Base-by-base conservation (phyloP, 1,139 yeast species). In the Candida sanyaensis region DNA sequence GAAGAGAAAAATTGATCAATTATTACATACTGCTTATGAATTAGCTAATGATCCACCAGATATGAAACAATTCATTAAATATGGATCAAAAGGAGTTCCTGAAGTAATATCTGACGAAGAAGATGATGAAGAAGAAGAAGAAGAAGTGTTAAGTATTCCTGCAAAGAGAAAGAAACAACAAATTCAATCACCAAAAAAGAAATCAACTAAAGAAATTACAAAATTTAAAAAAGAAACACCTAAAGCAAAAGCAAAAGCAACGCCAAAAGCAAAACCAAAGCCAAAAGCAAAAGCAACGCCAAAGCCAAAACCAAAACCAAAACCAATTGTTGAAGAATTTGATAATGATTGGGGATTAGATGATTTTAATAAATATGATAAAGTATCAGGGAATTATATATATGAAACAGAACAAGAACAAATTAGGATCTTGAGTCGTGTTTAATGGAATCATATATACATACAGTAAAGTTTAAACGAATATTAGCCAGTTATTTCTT, bases 261-360 rank as follows among this genome's bases (percentile, higher is more conserved):
- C n/a, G n/a, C 34, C 27, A n/a, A n/a, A n/a, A n/a, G n/a, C n/a
- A n/a, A n/a, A n/a, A n/a, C n/a, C n/a, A n/a, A n/a, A n/a, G n/a
- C n/a, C n/a, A n/a, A n/a, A n/a, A n/a, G n/a, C n/a, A n/a, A n/a
- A n/a, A n/a, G n/a, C n/a, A n/a, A n/a, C n/a, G n/a, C 42, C 42
- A 29, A 17, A 17, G 5, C 32, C 41, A 28, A 27, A 38, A 17
- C 33, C 26, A 31, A 31, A 31, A 31, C 34, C 13, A 11, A 31
- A 31, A 31, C 17, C 34, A 31, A 10, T 34, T 13, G 26, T 41
- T 27, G 43, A 63, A 12, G 71, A 63, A 13, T 65, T 64, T 44
- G 80, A 75, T 55, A 62, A 71, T 4, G 80, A 75, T 55, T 75
- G 80, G 80, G 79, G 79, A 1, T 48, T 74, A 21, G 75, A 70